phyloP scores from a whole-genome alignment of 2,329 filamentous ascomycete genomes.

The Aspergillus viridinutans region DNA sequence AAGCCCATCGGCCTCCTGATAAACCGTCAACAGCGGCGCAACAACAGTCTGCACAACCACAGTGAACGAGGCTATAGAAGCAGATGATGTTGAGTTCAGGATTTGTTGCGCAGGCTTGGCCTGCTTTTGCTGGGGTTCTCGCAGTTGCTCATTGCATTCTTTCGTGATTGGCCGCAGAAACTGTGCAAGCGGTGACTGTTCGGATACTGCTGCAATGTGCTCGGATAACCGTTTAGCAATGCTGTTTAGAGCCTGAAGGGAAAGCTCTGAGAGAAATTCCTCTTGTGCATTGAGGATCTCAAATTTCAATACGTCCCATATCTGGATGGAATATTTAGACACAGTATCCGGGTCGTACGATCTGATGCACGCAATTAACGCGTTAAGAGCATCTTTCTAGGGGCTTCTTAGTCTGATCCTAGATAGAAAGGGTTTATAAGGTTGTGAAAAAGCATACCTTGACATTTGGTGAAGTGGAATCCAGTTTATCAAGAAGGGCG shows the following conservation, averaged over 20 bases:
- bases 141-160: constrained; percentile 64
- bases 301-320: constrained; percentile 67
- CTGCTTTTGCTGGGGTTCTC: constrained; percentile 65
- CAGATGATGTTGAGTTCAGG: constrained; percentile 52
- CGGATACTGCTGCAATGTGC: constrained; percentile 34
- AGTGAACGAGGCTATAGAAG: constrained; percentile 53
- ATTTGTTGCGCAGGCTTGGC: constrained; percentile 62
- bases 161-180: constrained; percentile 61
- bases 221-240: constrained; percentile 55
- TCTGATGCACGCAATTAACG: constrained; percentile 57
- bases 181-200: constrained; percentile 43
- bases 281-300: constrained; percentile 65
- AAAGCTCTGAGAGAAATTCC: constrained; percentile 59
- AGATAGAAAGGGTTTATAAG: neutral
- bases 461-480: constrained; percentile 64
- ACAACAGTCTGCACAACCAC: constrained; percentile 54
- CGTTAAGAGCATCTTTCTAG: constrained; percentile 60
- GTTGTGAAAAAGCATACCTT: constrained; percentile 44
- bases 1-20: constrained; percentile 58
- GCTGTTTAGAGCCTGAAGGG: constrained; percentile 51
- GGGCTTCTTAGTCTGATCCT: constrained; percentile 14
- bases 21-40: constrained; percentile 56
- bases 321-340: constrained; percentile 58
- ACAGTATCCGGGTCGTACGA: constrained; percentile 58
- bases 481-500: constrained; percentile 64